Base-by-base conservation (phyloP, 768 basidiomycete species). In the Tricholoma matsutake region DNA sequence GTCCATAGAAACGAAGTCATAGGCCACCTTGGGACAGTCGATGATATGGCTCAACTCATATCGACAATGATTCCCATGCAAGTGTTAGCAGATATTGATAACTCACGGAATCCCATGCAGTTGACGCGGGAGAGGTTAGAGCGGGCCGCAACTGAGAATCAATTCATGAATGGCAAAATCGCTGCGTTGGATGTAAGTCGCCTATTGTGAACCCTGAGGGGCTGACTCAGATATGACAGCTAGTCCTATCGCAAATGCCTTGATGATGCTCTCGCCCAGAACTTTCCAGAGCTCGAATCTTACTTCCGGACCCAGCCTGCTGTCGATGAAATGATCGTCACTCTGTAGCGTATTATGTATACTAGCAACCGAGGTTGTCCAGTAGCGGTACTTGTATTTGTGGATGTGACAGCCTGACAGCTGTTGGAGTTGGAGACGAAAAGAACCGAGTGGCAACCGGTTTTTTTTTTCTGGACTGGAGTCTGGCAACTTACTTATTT, bases 91-190 rank as follows among this genome's bases (percentile, higher is more conserved):
- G 92, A 94, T 64, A 88, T 94, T 60, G 92, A 94, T 77, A 87
- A 85, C 64, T 79, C 86, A 3, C 82, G 85, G 49, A 93, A 94
- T 69, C 92, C 92, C 4, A 87, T 91, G 86, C 86, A 87, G 68
- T 78, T 92, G 56, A 92, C 92, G 16, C 84, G 85, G 64, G 91
- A 93, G 60, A 81, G 89, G 55, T 73, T 94, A 13, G 92, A 94
- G 74, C 81, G 91, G 57, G 85, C 91, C 0, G 91, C 92, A 31
- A 89, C 90, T 2, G 93, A 94, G 75, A 94, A 94, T 69, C 92
- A 93, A 68, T 94, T 92, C 64, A 91, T 92, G 88, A 92, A 94
- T 68, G 92, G 90, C 29, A 93, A 94, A 69, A 90, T 94, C 39
- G 80, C 82, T 49, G 92, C 91, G 1, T 82, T 94, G 28, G 82